Base-by-base conservation (phyloP, 176 grass and related monocot species). In the Raddia guianensis region DNA sequence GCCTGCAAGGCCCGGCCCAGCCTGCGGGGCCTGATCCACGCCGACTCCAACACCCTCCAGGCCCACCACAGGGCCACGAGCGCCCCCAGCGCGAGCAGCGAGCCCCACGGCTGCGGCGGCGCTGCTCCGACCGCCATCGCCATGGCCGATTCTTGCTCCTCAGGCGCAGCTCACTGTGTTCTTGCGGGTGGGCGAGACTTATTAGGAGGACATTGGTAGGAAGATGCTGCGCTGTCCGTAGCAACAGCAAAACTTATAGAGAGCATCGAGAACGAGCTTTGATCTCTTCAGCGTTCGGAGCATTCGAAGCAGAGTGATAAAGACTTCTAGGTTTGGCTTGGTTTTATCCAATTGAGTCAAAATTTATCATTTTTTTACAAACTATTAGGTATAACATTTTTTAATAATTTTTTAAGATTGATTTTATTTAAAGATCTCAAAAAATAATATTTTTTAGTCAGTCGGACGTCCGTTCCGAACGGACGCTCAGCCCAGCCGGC, bases 1-100 rank as follows among this genome's bases (percentile, higher is more conserved):
- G 78, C 65, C 6, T 8, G 73, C 12, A 90, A 78, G 21, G 66
- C 62, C 5, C 50, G 47, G 10, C 9, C 88, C 8, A 90, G 77
- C 49, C 65, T 75, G 79, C 15, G 73, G 14, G 87, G 87, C 9
- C 5, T 65, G 54, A 73, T 73, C 87, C 71, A 73, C 13, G 72
- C 21, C 64, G 72, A 66, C 19, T 82, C 37, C 8, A 90, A 21
- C 8, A 27, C 40, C 49, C 82, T 0, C 62, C 53, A 45, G 7
- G 19, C 77, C 70, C 44, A 81, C 42, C 44, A 50, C 0, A 69
- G 35, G 27, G 27, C 27, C 27, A 80, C 33, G 5, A 84, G 3
- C 33, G 66, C 49, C 0, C n/a, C 80, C 13, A 83, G 4, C 20
- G 54, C 12, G 9, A 40, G 3, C 5, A 79, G 5, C 63, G 42